These are phyloP conservation scores for Rhodotorula sp. DNA, from an alignment of 1,284 basidiomycete genomes.

Conservation along the genomic window DNA sequence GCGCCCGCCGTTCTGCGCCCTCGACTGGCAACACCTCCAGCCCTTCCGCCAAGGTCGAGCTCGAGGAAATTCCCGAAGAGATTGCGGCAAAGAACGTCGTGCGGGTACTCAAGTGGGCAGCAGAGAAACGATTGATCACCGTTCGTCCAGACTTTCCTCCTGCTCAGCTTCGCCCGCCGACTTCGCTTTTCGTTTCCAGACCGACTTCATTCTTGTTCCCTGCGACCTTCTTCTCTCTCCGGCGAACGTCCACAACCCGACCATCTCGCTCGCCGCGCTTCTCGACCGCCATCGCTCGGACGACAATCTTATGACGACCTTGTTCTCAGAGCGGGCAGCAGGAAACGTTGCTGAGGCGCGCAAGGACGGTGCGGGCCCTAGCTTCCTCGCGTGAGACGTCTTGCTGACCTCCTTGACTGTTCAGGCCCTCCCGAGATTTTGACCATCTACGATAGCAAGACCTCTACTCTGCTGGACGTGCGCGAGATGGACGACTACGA, in stretches of 20 bases:
- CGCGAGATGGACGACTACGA: conserved; percentile 43
- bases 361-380: conserved; percentile 38
- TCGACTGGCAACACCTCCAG: conserved; percentile 10
- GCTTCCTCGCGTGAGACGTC: no score
- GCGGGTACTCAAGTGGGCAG: conserved; percentile 39
- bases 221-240: conserved; percentile 84
- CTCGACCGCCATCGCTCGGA: conserved; percentile 79
- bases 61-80: conserved; percentile 40
- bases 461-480: conserved; percentile 37
- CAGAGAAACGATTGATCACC: conserved; percentile 37
- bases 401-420: no score
- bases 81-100: conserved; percentile 27
- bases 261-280: conserved; percentile 65
- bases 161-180: not conserved
- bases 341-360: conserved; percentile 35
- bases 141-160: conserved; percentile 14
- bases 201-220: conserved; percentile 85
- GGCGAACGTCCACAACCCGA: conserved; percentile 45
- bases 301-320: conserved; percentile 66
- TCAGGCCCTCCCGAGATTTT: conserved; percentile 36
- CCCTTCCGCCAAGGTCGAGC: conserved; percentile 37
- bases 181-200: conserved; percentile 42
- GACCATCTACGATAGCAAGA: conserved; percentile 34
- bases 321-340: conserved; percentile 62
- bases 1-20: conserved; percentile 29